Conservation (phyloP, 2,329 filamentous ascomycete species). For the Onygenales sp. region DNA sequence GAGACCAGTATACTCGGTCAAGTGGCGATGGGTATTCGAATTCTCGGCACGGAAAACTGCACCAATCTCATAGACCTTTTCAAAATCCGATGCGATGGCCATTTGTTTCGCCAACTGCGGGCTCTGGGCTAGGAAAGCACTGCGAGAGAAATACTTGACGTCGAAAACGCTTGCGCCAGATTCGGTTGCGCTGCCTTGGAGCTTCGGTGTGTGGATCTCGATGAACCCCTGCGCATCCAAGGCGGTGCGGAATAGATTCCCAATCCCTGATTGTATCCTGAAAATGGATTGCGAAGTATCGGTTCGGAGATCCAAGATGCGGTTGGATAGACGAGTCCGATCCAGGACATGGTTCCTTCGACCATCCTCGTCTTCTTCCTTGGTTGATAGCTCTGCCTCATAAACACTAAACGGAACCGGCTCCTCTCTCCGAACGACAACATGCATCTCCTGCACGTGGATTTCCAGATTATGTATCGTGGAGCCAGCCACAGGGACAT, state of each 20-base stretch:
- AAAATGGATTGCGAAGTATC: conserved; percentile 80
- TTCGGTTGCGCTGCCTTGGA: conserved; percentile 83
- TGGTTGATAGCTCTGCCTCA: conserved; percentile 55
- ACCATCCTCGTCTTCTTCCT: conserved; percentile 48
- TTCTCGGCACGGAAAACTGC: conserved; percentile 91
- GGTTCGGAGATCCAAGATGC: conserved; percentile 78
- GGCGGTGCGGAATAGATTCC: conserved; percentile 66
- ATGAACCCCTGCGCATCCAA: conserved; percentile 72
- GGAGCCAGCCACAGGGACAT: conserved; percentile 65
- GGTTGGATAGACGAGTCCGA: conserved; percentile 64
- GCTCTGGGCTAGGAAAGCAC: conserved; percentile 81
- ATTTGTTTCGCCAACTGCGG: conserved; percentile 91
- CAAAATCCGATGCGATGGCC: conserved; percentile 81
- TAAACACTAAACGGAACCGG: conserved; percentile 60
- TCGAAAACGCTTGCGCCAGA: conserved; percentile 87
- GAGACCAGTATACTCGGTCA: conserved; percentile 89
- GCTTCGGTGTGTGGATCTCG: conserved; percentile 88
- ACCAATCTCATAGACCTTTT: conserved; percentile 79
- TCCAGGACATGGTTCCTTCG: conserved; percentile 56
- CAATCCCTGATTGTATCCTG: conserved; percentile 71
- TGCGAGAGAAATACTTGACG: conserved; percentile 81
- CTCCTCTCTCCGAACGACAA: conserved; percentile 52
- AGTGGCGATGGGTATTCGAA: conserved; percentile 86
- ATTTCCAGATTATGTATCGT: conserved; percentile 70
- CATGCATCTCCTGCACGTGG: conserved; percentile 55